Evolutionary conservation across 495 filamentous ascomycete species (phyloP), one percentile per base, ranked within the genome.

Genomic region (Xylaria nigripes): DNA sequence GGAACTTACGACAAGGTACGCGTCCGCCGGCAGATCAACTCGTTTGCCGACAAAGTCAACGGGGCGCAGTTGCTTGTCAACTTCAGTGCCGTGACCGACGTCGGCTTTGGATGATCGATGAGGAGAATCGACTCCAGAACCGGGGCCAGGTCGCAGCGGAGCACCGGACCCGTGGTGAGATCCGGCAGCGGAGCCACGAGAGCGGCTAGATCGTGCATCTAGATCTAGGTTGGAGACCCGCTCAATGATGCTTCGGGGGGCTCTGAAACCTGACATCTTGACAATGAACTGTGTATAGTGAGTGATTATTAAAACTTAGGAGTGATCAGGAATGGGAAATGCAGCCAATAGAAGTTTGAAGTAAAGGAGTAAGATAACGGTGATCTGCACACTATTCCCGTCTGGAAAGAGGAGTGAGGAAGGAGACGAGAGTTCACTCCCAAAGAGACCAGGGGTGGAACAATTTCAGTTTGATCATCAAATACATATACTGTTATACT

Each of bases 11-110:
- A 38, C 49, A 22, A 64, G 23, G 55, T 69, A 77, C 0, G 74
- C 74, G 47, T 77, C 74, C 1, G 73, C 63, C 16, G 72, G 71
- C 15, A 76, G 51, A 32, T 77, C 74, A 48, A 70, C 52, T 19
- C 72, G 72, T 49, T 67, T 74, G 51, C 66, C 69, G 46, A 70
- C 45, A 0, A 57, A 5, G 19, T 66, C 46, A 10, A 50, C 46
- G 4, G 32, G 29, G 10, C 51, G 51, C 8, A 46, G 23, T 13
- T n/a, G 54, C 3, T 58, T 54, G 8, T 55, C 59, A 21, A 62
- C 60, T 0, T 63, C 69, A 25, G 70, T 64, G 23, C 70, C 69
- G 18, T 56, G 60, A 6, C 69, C 70, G 0, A 66, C 38, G 8
- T 48, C 55, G 18, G 60, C 47, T 0, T 32, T 48, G 40, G 44